phyloP scores from a whole-genome alignment of 495 filamentous ascomycete species.

The Penicillium cinerascens region DNA sequence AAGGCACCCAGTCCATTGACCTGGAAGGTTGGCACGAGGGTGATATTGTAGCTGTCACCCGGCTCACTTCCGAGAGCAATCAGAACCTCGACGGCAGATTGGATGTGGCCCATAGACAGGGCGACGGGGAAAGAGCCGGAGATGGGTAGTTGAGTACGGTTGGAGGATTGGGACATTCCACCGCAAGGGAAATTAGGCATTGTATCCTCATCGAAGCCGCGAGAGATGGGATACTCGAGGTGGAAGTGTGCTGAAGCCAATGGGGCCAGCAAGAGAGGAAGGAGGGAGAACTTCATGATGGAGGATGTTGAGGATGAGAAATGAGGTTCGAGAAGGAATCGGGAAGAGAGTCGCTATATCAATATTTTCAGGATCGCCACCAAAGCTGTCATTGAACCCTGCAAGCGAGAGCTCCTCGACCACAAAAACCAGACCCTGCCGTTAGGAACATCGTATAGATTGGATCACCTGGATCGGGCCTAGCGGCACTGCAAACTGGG shows the following conservation, averaged over 20 bases:
- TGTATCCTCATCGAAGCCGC: conserved; percentile 51
- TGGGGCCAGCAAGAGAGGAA: conserved; percentile 32
- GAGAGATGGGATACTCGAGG: conserved; percentile 52
- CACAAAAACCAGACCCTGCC: neutral
- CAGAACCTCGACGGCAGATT: conserved; percentile 54
- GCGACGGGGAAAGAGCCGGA: conserved; percentile 47
- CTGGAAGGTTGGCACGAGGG: conserved; percentile 45
- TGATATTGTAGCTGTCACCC: conserved; percentile 51
- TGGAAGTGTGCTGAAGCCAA: conserved; percentile 57
- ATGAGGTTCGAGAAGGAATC: neutral
- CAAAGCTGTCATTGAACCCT: neutral
- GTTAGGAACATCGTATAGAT: neutral
- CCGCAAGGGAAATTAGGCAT: conserved; percentile 57
- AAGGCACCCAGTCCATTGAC: conserved; percentile 53
- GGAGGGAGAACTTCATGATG: conserved; percentile 26
- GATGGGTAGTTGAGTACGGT: conserved; percentile 50
- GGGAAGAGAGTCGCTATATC: neutral
- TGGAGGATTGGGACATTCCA: conserved; percentile 43
- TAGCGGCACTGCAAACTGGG: neutral
- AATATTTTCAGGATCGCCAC: neutral
- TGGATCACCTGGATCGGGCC: neutral
- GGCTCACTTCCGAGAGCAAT: conserved; percentile 53
- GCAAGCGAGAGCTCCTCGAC: neutral
- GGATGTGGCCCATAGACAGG: conserved; percentile 53
- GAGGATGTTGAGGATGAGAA: neutral